phyloP scores from a whole-genome alignment of 331 rosid species.

The Cydonia oblonga region DNA sequence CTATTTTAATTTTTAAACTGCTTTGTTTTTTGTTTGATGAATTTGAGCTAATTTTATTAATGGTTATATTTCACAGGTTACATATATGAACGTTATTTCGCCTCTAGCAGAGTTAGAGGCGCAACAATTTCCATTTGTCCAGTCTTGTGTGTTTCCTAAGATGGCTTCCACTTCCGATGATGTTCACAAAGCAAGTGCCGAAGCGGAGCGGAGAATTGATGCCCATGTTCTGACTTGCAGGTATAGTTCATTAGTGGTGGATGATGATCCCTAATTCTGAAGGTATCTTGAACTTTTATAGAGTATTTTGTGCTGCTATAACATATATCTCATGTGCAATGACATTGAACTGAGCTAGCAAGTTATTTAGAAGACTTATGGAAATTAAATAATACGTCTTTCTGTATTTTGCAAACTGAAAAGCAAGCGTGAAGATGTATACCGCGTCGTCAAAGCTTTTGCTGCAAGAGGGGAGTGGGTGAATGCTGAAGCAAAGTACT shows the following conservation, averaged over 20 bases:
- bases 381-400: constrained; percentile 15
- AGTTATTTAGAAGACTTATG: neutral
- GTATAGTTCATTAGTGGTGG: constrained; percentile 18
- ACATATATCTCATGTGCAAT: neutral
- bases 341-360: neutral
- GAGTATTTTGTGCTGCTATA: neutral
- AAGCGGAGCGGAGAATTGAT: constrained; percentile 86
- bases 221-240: constrained; percentile 68
- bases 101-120: constrained; percentile 85
- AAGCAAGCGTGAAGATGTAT: constrained; percentile 90
- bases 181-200: constrained; percentile 77
- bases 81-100: constrained; percentile 48
- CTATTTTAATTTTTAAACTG: neutral
- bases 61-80: constrained; percentile 40
- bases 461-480: constrained; percentile 57
- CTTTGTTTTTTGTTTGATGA: neutral
- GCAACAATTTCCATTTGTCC: constrained; percentile 63
- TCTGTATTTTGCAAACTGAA: constrained; percentile 19
- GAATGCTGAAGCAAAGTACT: constrained; percentile 59
- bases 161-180: constrained; percentile 54
- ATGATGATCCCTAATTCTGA: neutral
- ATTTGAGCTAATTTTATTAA: constrained; percentile 9
- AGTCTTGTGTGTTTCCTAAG: constrained; percentile 77
- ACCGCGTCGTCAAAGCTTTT: constrained; percentile 67
- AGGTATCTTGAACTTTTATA: neutral